Evolutionary conservation across 176 grass and related monocot species (phyloP).

Genomic region (Thinopyrum elongatum): DNA sequence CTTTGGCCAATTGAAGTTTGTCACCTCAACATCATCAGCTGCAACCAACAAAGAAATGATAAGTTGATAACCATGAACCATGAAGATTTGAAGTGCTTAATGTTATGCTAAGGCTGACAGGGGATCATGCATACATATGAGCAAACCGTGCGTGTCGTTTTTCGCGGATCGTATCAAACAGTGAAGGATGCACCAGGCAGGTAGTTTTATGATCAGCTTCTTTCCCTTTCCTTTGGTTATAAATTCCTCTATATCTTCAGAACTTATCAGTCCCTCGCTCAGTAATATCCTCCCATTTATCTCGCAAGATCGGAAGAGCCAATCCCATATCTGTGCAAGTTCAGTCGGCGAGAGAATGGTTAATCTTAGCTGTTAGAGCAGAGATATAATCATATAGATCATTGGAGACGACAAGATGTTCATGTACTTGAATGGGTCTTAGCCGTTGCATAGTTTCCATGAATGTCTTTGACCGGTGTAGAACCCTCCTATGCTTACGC

Average conservation of each 20-base stretch:
- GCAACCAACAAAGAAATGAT: conserved; percentile 12
- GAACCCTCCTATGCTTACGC: conserved; percentile 31
- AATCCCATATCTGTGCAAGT: conserved; percentile 84
- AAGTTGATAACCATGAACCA: not conserved
- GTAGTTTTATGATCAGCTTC: conserved; percentile 66
- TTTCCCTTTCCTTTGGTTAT: conserved; percentile 66
- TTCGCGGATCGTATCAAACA: conserved; percentile 80
- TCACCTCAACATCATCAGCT: conserved; percentile 84
- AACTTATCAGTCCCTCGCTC: conserved; percentile 60
- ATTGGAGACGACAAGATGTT: not conserved
- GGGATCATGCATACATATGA: conserved; percentile 58
- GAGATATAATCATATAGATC: not conserved
- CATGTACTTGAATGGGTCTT: conserved; percentile 72
- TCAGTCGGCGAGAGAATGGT: not conserved
- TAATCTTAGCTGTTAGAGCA: not conserved
- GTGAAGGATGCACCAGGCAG: conserved; percentile 82
- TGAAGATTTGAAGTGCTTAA: not conserved
- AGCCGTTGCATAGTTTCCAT: conserved; percentile 60
- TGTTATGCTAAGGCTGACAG: not conserved
- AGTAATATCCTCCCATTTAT: conserved; percentile 81
- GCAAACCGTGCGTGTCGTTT: conserved; percentile 49
- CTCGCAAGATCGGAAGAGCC: conserved; percentile 94
- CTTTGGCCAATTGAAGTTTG: conserved; percentile 75
- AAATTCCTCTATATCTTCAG: conserved; percentile 66
- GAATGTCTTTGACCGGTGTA: conserved; percentile 52